Percentiles rank a stretch among this genome's conserved stretches.
Conservation (phyloP, 768 basidiomycete species). For the Neoboletus brunneissimus region DNA sequence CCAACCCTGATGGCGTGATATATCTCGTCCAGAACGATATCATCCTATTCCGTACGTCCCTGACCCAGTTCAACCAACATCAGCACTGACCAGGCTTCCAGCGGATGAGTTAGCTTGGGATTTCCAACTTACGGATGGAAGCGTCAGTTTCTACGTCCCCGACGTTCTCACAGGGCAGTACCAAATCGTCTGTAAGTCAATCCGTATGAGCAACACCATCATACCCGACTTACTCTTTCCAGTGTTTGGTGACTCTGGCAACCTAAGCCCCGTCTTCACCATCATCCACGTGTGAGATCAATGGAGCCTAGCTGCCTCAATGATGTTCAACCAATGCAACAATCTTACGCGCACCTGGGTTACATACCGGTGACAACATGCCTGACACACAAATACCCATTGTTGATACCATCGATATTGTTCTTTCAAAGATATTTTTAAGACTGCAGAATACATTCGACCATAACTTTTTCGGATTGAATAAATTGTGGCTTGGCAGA, state of each 20-base stretch:
- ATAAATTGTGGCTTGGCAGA: neutral
- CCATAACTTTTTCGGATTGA: neutral
- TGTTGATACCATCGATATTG: neutral
- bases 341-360: no score
- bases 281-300: constrained; percentile 8
- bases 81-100: constrained; percentile 10
- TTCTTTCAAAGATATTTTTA: neutral
- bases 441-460: neutral
- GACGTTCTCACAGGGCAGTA: constrained; percentile 32
- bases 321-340: no score
- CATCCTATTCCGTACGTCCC: constrained; percentile 27
- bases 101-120: constrained; percentile 22
- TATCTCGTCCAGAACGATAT: constrained; percentile 23
- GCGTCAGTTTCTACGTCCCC: constrained; percentile 28
- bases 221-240: neutral
- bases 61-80: neutral
- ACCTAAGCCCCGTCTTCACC: constrained; percentile 19
- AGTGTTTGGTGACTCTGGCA: constrained; percentile 19
- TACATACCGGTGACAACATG: neutral
- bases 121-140: constrained; percentile 32
- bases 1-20: constrained; percentile 30
- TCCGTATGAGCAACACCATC: neutral
- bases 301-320: neutral
- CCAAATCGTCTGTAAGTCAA: constrained; percentile 31
- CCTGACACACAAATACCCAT: neutral